phyloP scores from a whole-genome alignment of 2,329 filamentous ascomycete species.

The Metarhizium anisopliae region DNA sequence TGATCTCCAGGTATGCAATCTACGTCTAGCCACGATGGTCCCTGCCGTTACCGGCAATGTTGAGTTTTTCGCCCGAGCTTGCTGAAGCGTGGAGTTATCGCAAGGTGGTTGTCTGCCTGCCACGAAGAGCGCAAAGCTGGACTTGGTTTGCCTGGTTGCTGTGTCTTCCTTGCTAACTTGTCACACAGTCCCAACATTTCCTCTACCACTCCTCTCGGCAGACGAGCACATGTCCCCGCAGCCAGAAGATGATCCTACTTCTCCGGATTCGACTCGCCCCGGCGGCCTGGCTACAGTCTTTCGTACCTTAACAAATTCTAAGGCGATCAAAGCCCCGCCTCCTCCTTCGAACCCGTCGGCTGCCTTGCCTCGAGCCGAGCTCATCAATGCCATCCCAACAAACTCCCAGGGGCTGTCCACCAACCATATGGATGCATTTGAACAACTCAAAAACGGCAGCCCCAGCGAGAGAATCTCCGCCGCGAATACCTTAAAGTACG shows the following conservation, averaged over 20 bases:
- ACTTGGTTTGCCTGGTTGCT: too few species aligned
- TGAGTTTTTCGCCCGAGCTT: not conserved
- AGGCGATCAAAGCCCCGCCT: slow-evolving; percentile 41
- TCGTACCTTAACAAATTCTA: slow-evolving; percentile 50
- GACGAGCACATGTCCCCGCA: slow-evolving; percentile 51
- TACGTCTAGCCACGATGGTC: not conserved
- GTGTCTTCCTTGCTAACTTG: not conserved
- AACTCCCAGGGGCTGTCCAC: slow-evolving; percentile 35
- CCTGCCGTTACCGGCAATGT: not conserved
- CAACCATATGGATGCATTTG: slow-evolving; percentile 45
- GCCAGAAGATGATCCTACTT: slow-evolving; percentile 46
- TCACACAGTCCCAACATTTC: slow-evolving; percentile 6
- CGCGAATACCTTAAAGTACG: slow-evolving; percentile 45
- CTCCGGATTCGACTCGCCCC: slow-evolving; percentile 44
- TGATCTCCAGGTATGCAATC: slow-evolving; percentile 2
- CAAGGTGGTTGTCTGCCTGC: not conserved
- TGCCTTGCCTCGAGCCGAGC: slow-evolving; percentile 33
- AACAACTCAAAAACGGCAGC: slow-evolving; percentile 43
- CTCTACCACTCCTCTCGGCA: slow-evolving; percentile 8
- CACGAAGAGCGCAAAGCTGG: not conserved
- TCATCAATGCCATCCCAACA: slow-evolving; percentile 31
- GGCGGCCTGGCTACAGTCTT: slow-evolving; percentile 55
- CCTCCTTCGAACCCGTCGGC: slow-evolving; percentile 29
- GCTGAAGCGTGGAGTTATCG: not conserved
- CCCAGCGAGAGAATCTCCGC: slow-evolving; percentile 47